phyloP scores from a whole-genome alignment of 208 protist genomes.

The Angomonas deanei region DNA sequence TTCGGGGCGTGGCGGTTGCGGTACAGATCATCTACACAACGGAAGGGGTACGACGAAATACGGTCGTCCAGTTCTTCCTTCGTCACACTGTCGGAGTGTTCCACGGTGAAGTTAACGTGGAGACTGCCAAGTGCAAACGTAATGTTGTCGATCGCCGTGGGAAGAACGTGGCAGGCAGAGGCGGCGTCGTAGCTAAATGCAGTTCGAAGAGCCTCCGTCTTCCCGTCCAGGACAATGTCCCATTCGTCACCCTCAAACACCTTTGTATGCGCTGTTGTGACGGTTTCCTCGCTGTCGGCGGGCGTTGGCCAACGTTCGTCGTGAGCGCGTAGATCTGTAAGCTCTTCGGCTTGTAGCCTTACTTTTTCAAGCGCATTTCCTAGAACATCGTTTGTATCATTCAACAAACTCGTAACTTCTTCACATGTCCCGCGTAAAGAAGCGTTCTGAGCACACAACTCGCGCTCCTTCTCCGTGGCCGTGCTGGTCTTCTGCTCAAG shows the following conservation, averaged over 20 bases:
- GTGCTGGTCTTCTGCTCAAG: not conserved
- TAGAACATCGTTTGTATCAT: no score
- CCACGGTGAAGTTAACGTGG: constrained; percentile 16
- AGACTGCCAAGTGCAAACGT: constrained; percentile 9
- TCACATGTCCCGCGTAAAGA: no score
- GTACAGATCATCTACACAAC: constrained; percentile 13
- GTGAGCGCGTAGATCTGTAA: constrained; percentile 7
- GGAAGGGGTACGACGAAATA: constrained; percentile 21
- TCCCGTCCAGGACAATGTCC: constrained; percentile 9
- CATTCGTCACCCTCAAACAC: constrained; percentile 23
- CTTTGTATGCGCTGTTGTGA: constrained; percentile 14
- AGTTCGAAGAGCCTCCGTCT: constrained; percentile 16
- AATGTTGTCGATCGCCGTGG: constrained; percentile 9
- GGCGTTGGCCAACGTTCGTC: constrained; percentile 17
- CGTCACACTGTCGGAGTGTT: constrained; percentile 10
- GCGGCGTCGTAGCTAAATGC: constrained; percentile 18
- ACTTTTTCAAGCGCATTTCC: no score
- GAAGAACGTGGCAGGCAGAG: constrained; percentile 16
- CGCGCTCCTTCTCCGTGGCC: not conserved
- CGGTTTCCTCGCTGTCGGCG: not conserved
- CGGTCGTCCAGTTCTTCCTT: constrained; percentile 16
- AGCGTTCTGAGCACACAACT: not conserved
- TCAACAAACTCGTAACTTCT: no score
- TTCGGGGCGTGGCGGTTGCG: constrained; percentile 11
- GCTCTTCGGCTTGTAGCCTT: no score